Evolutionary conservation across 176 grass and related monocot genomes (phyloP).

Genomic region (Aegilops longissima): DNA sequence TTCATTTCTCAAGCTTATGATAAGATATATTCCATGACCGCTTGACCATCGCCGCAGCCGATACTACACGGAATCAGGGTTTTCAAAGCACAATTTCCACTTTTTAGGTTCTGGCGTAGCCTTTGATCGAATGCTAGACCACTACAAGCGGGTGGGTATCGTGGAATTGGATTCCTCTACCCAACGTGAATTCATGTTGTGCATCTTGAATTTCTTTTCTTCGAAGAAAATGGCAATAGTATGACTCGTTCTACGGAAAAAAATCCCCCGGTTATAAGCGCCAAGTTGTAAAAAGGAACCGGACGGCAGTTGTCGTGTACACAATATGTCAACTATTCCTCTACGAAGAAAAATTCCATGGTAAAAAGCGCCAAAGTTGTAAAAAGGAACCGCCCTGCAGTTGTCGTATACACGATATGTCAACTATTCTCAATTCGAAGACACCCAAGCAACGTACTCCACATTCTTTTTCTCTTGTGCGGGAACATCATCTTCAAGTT

Average conservation of each 20-base stretch:
- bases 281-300: background rate
- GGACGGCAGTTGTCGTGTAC: background rate
- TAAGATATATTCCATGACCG: slow-evolving; percentile 25
- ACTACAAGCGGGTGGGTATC: background rate
- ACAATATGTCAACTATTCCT: background rate
- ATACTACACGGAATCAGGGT: background rate
- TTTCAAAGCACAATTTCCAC: background rate
- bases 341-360: background rate
- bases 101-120: background rate
- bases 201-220: slow-evolving; percentile 4
- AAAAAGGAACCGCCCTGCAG: background rate
- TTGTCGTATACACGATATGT: background rate
- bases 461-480: background rate
- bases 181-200: background rate
- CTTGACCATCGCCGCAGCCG: background rate
- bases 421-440: background rate
- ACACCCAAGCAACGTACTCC: background rate
- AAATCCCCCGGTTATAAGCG: background rate
- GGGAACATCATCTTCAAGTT: slow-evolving; percentile 3
- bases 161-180: background rate
- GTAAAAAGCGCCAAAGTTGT: background rate
- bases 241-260: background rate
- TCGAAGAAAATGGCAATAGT: background rate
- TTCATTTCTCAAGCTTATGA: slow-evolving; percentile 19
- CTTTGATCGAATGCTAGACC: background rate